These are phyloP conservation scores for Yamadazyma nakazawae DNA, from an alignment of 805 yeast species.

Conservation along the genomic window DNA sequence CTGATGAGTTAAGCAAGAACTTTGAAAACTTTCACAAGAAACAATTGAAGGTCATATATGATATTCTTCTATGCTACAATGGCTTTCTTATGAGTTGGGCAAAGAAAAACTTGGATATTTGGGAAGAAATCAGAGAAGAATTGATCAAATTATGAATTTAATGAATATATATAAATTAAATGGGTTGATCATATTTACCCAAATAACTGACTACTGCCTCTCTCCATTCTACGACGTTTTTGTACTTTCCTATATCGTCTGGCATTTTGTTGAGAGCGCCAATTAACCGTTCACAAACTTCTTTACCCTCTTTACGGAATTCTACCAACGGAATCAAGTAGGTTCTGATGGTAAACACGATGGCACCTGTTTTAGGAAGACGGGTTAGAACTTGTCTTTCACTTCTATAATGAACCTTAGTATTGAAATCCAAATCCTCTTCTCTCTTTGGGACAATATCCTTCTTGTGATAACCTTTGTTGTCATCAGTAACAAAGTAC, in stretches of 20 bases:
- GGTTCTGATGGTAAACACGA: conserved; percentile 40
- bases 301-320: conserved; percentile 29
- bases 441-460: conserved; percentile 23
- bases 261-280: conserved; percentile 67
- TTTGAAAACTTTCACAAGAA: conserved; percentile 47
- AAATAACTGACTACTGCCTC: conserved; percentile 48
- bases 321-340: conserved; percentile 36
- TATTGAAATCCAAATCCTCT: conserved; percentile 35
- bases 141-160: conserved; percentile 21
- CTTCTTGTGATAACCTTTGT: conserved; percentile 34
- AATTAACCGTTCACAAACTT: conserved; percentile 47
- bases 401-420: conserved; percentile 40
- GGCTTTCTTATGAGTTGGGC: conserved; percentile 64
- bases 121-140: conserved; percentile 60
- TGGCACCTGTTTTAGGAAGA: conserved; percentile 36
- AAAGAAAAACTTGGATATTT: conserved; percentile 58
- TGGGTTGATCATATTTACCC: neutral
- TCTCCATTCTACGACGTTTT: conserved; percentile 67
- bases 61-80: conserved; percentile 52
- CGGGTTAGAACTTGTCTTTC: conserved; percentile 41
- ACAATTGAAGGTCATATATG: conserved; percentile 50
- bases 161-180: neutral
- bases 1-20: conserved; percentile 45
- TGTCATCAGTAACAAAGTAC: conserved; percentile 35
- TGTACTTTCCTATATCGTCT: conserved; percentile 56